phyloP scores from a whole-genome alignment of 2,329 filamentous ascomycete genomes.

The Aspergillus versicolor region DNA sequence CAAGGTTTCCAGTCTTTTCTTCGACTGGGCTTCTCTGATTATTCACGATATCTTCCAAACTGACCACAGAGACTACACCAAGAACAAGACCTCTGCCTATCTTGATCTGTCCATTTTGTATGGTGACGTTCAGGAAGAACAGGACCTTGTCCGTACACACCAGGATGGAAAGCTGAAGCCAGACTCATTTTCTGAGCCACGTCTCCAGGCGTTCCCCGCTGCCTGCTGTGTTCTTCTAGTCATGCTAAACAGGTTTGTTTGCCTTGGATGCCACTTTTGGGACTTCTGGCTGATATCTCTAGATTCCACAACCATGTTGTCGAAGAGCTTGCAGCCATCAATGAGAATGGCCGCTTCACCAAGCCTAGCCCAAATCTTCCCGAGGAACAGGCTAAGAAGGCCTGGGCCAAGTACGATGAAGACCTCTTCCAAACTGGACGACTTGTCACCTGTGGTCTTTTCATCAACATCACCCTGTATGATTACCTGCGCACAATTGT shows the following conservation, averaged over 20 bases:
- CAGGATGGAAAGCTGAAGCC: conserved; percentile 70
- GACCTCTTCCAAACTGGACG: conserved; percentile 78
- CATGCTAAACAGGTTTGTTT: conserved; percentile 58
- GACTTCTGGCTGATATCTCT: not conserved
- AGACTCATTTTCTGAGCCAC: conserved; percentile 69
- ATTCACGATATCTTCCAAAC: conserved; percentile 76
- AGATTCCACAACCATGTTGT: conserved; percentile 84
- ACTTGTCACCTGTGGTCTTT: conserved; percentile 70
- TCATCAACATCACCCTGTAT: conserved; percentile 74
- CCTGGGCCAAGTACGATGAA: conserved; percentile 70
- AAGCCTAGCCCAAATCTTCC: conserved; percentile 56
- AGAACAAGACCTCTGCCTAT: conserved; percentile 68
- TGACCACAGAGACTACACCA: conserved; percentile 58
- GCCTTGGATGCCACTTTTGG: not conserved
- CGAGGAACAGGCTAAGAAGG: conserved; percentile 49
- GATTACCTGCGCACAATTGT: conserved; percentile 79
- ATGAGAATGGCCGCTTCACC: conserved; percentile 76
- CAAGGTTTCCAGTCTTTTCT: conserved; percentile 69
- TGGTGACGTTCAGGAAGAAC: conserved; percentile 57
- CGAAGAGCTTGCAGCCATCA: conserved; percentile 76
- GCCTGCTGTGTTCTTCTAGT: conserved; percentile 70
- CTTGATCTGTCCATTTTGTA: conserved; percentile 71
- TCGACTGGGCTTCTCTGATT: conserved; percentile 71
- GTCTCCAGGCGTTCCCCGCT: conserved; percentile 69
- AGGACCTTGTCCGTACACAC: conserved; percentile 59